Base-by-base conservation (phyloP, 306 rosid species). In the Begonia fuchsioides region DNA sequence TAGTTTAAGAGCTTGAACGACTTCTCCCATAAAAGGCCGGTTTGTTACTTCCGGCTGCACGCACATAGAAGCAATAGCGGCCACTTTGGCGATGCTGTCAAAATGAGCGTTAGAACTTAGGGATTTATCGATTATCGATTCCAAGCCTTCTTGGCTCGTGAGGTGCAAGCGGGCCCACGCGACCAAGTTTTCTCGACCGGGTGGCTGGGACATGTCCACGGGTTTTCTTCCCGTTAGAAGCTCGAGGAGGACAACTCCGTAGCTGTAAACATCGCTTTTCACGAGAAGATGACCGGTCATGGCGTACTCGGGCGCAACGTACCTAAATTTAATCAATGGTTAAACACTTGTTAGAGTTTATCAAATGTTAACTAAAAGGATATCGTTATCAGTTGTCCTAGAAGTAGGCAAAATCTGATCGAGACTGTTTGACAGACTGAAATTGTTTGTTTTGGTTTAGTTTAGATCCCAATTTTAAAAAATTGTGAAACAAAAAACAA, bases 281-380 rank as follows among this genome's bases (percentile, higher is more conserved):
- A 87, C 87, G 17, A 82, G 96, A 68, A 87, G 82, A 75, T 87
- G 96, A 0, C 96, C 96, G 1, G 92, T 87, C 94, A 87, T 87
- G 9, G 94, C 94, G 62, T 87, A 87, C 59, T 87, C 96, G 0
- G 96, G 96, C 11, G 94, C 96, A 65, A 82, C 94, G 14, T 87
- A 87, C 56, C 96, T 87, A 71, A 3, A 11, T 51, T 51, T 19
- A 49, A 32, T 52, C 57, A 54, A 49, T 44, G 50, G 8, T 26
- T 26, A 26, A 26, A 26, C 35, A 26, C 35, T 26, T 1, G 7
- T 26, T 20, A 1, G 32, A 20, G 32, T 20, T 20, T 26, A 26
- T 26, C 8, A 26, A 26, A 26, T 26, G 7, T 26, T 0, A 26
- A 26, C 5, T 26, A 26, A n/a, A n/a, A 26, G 35, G 8, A 10